Percentiles rank a stretch among this genome's conserved stretches.
phyloP scores from a whole-genome alignment of 164 flowering plant species.

The Brasenia schreberi region DNA sequence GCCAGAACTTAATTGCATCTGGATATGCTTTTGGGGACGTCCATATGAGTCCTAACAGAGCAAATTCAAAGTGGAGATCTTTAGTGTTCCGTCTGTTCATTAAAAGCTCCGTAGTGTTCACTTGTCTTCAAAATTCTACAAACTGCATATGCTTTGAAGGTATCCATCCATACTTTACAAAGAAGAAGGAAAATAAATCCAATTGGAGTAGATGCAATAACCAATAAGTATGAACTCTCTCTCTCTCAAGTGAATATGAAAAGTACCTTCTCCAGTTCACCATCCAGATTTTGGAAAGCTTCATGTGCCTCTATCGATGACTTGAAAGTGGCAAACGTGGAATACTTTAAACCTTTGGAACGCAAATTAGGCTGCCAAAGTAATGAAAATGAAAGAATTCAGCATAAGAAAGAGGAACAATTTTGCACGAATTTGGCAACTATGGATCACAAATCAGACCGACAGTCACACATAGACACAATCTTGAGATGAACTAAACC shows the following conservation, averaged over 20 bases:
- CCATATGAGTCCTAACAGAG: background rate
- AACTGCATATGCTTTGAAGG: too few species aligned
- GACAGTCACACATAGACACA: background rate
- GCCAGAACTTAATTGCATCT: background rate
- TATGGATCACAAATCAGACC: background rate
- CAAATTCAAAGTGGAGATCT: background rate
- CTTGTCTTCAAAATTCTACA: too few species aligned
- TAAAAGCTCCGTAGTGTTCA: too few species aligned
- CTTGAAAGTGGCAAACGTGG: constrained; percentile 7
- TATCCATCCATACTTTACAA: too few species aligned
- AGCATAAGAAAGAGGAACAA: background rate
- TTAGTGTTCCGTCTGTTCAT: background rate
- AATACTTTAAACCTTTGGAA: constrained; percentile 1
- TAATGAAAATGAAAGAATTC: background rate
- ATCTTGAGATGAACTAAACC: background rate
- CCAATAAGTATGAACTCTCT: too few species aligned
- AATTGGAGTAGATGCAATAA: too few species aligned
- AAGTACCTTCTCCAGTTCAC: constrained; percentile 6
- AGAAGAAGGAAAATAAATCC: too few species aligned
- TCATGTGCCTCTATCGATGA: constrained; percentile 5
- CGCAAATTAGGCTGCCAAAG: constrained; percentile 6
- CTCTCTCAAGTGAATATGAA: too few species aligned
- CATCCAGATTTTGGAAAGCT: constrained; percentile 7
- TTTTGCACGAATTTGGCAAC: background rate
- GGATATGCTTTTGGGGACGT: background rate